Evolutionary conservation across 495 filamentous ascomycete genomes (phyloP), one percentile per base, ranked within the genome.

Genomic region (Trichoderma erinaceum): DNA sequence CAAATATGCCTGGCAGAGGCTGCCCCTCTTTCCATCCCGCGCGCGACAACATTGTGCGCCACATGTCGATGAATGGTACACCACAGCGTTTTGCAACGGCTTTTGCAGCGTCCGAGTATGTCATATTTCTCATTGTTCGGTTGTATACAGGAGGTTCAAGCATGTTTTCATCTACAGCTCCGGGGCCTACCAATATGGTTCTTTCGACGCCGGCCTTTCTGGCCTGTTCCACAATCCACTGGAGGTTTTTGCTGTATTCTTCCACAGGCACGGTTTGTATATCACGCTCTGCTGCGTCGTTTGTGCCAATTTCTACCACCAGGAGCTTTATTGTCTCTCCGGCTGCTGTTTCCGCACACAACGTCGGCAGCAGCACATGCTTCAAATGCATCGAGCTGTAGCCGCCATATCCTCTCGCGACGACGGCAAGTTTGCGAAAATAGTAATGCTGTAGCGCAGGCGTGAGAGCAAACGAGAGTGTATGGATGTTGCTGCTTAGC

Each of bases 371-470:
- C 56, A 61, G 25, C 16, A 32, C 56, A 32, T 61, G 56, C 25
- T 61, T 61, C n/a, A 61, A 23, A 61, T 61, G 56, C 27, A 61
- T 61, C 15, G 56, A 61, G 56, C 56, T 61, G 27, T 61, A 61
- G 56, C 56, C 56, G 29, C 56, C 56, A 61, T 61, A 61, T 61
- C 56, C 56, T 16, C 56, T 23, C 56, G 56, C 56, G 10, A 61
- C 56, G 0, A 61, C 56, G 16, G 56, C 10, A 3, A 61, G 56
- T 21, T 61, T 61, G 16, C 56, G 56, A 25, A 61, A 61, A 32
- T 61, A 61, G 29, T 61, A 61, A 18, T 61, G 56, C 56, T 61
- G 56, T 13, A 61, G 16, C 3, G 56, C 56, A 21, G 56, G 56
- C n/a, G 56, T 61, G 56, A 61, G 56, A 32, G 56, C 56, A 35